Evolutionary conservation across 2,329 filamentous ascomycete species (phyloP), one percentile per base, ranked within the genome.

Genomic region (Cryphonectria radicalis): DNA sequence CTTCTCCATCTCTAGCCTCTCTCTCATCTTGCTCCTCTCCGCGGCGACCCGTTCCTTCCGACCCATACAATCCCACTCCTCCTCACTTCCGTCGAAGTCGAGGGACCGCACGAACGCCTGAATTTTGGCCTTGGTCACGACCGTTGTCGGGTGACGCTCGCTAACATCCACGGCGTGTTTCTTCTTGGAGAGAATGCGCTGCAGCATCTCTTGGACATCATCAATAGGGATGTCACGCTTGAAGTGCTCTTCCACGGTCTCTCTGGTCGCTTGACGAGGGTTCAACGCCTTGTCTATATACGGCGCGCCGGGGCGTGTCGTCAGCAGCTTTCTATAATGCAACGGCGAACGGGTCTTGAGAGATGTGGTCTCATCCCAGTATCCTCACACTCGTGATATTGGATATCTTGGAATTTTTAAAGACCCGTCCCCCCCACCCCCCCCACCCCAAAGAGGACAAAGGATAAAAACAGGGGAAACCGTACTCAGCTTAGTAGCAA

Each of bases 111-210:
- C 68, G 65, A 70, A 72, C 14, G 71, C 71, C 17, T 70, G 67
- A 5, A 72, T 6, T 25, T 72, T 67, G 3, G 42, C 25, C 37
- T 66, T 66, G 3, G 71, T 72, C 32, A 72, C 62, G 28, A 60
- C 37, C 11, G 14, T 14, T 22, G 25, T 57, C 1, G 28, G 22
- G 65, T 67, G 32, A 25, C 71, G 71, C 1, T 62, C 43, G 25
- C 37, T 35, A 2, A 72, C 3, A 19, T 68, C 71, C 14, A 72
- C 68, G 17, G 71, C 71, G 65, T 72, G 71, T 37, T 43, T 55
- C 50, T 72, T 72, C 65, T 72, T 72, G 53, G n/a, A 22, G 14
- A 72, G 68, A 2, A 72, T 70, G 60, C 68, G 68, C 46, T 55
- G 66, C 62, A 72, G 62, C 71, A 72, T 72, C 5, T 46, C 25